phyloP scores from a whole-genome alignment of 306 rosid species.

The Gillenia trifoliata region DNA sequence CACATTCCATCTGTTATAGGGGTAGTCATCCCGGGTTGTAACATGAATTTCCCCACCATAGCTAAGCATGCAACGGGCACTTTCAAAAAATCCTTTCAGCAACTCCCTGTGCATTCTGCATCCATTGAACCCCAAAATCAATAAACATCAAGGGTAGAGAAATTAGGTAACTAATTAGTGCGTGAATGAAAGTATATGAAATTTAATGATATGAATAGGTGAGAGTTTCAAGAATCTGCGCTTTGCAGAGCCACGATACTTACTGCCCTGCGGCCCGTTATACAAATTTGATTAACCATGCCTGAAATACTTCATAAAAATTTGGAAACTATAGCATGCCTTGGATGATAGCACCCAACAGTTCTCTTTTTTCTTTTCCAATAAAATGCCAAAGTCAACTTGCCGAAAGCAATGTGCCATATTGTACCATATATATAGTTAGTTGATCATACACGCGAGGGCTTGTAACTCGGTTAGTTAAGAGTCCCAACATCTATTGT shows the following conservation, averaged over 20 bases:
- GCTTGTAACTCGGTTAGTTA: too few species aligned
- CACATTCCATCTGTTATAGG: conserved; percentile 20
- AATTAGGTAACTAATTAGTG: not conserved
- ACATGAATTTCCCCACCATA: conserved; percentile 25
- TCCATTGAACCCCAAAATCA: not conserved
- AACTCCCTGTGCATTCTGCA: conserved; percentile 23
- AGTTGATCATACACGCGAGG: not conserved
- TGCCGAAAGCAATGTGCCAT: not conserved
- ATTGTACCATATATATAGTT: not conserved
- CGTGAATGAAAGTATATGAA: not conserved
- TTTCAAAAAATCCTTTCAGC: conserved; percentile 14
- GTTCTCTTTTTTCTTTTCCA: not conserved
- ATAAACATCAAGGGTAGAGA: not conserved
- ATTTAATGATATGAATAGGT: not conserved
- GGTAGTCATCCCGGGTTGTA: conserved; percentile 21
- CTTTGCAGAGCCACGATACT: not conserved
- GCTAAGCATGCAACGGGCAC: conserved; percentile 2
- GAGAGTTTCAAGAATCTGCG: not conserved
- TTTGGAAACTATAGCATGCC: not conserved
- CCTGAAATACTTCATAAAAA: not conserved
- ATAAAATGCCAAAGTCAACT: not conserved
- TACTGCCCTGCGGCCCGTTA: not conserved
- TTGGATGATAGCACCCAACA: not conserved
- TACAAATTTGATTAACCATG: not conserved
- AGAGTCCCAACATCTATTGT: too few species aligned